Base-by-base conservation (phyloP, 169 alveolate genomes). In the Sarcocystis neurona region DNA sequence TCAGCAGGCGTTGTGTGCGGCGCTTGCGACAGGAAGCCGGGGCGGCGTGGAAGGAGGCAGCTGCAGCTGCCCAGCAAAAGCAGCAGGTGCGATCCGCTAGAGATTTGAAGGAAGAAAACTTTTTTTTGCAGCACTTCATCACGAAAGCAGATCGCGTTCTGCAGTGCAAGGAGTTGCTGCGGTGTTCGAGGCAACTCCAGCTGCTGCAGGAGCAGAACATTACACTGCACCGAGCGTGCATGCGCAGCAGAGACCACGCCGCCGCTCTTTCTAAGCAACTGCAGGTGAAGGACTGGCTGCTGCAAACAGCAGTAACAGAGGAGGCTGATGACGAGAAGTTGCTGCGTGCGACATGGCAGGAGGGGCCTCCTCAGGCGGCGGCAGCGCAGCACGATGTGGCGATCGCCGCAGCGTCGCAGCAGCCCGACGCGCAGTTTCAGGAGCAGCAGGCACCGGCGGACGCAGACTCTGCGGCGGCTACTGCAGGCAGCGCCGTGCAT, bases 91-190 rank as follows among this genome's bases (percentile, higher is more conserved):
- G n/a, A 18, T 50, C 60, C 18, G 60, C 60, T 50, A n/a, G 53
- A 5, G 53, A 43, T 37, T 32, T 72, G n/a, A 27, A 72, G 48
- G 82, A 47, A 8, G 82, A 72, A 56, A 72, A 72, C 56, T 4
- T 37, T 30, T 72, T 72, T 20, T 39, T 72, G 27, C 58, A 72
- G 56, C 47, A 72, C 34, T 72, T 72, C 56, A 30, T 72, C 27
- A 72, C 82, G 53, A 32, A 27, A 18, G 82, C 58, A 2, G 82
- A 72, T 18, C 82, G 82, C 56, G 53, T 72, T 1, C 82, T 72
- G 34, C 82, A 72, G 34, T 23, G n/a, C 37, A 72, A 72, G 82
- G 82, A 72, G 53, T 2, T 72, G 53, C 43, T 18, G 30, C 50
- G 53, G 27, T 72, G 56, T 30, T 39, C 39, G 30, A 39, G 23